A percentile compares a stretch with the other conserved stretches of the same genome.
These are phyloP conservation scores for Crepidotus variabilis DNA, from an alignment of 768 basidiomycete genomes.

Conservation along the genomic window DNA sequence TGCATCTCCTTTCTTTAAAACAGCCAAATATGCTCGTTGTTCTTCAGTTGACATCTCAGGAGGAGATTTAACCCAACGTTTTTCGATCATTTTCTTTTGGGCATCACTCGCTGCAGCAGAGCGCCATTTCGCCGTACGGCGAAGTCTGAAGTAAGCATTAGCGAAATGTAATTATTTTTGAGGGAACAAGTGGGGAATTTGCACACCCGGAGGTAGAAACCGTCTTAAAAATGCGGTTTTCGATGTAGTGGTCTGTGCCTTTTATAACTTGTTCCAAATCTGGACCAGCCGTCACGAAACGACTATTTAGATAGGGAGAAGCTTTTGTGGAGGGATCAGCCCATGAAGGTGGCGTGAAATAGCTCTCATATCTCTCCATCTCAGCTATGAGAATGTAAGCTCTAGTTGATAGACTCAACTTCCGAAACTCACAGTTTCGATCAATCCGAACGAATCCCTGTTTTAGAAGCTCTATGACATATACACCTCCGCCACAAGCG, in stretches of 20 bases:
- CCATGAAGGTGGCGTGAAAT: slow-evolving; percentile 50
- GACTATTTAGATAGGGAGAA: slow-evolving; percentile 51
- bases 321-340: slow-evolving; percentile 14
- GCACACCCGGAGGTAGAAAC: slow-evolving; percentile 46
- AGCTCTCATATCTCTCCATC: slow-evolving; percentile 16
- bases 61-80: slow-evolving; percentile 38
- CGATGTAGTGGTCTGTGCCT: slow-evolving; percentile 67
- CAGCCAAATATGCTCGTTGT: slow-evolving; percentile 25
- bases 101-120: slow-evolving; percentile 51
- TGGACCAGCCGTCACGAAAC: slow-evolving; percentile 49
- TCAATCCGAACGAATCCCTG: slow-evolving; percentile 67
- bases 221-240: slow-evolving; percentile 50
- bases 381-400: background rate
- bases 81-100: slow-evolving; percentile 56
- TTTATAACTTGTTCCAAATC: slow-evolving; percentile 58
- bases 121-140: slow-evolving; percentile 67
- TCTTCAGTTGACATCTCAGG: slow-evolving; percentile 17
- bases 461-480: slow-evolving; percentile 73
- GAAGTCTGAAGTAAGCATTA: slow-evolving; percentile 37
- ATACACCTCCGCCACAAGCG: slow-evolving; percentile 64
- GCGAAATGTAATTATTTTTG: background rate
- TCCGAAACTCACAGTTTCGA: slow-evolving; percentile 31
- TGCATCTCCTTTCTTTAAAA: slow-evolving; percentile 74
- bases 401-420: background rate
- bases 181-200: background rate